A percentile compares a stretch with the other conserved stretches of the same genome.
phyloP scores from a whole-genome alignment of 129 eudicot species.

The Pseudognaphalium luteoalbum region DNA sequence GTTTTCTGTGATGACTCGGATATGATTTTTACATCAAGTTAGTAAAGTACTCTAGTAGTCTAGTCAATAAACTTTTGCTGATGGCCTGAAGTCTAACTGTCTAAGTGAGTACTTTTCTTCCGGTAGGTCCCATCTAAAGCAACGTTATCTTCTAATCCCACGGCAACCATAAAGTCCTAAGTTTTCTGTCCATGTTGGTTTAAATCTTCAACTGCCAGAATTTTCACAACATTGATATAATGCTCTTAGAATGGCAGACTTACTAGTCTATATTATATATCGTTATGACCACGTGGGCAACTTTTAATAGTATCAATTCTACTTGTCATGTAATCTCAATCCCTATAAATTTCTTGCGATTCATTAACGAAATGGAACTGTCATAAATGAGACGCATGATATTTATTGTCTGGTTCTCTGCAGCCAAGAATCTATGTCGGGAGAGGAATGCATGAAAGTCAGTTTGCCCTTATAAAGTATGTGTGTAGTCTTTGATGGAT shows the following conservation, averaged over 20 bases:
- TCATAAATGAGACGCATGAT: not conserved
- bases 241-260: conserved; percentile 19
- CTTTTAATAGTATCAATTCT: not conserved
- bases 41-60: conserved; percentile 3
- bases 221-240: conserved; percentile 2
- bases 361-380: not conserved
- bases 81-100: conserved; percentile 5
- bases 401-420: conserved; percentile 32
- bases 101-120: conserved; percentile 9
- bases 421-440: conserved; percentile 98
- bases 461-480: conserved; percentile 78
- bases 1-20: conserved; percentile 2
- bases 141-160: conserved; percentile 19
- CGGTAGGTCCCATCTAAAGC: not conserved
- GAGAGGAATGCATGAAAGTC: conserved; percentile 99
- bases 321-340: not conserved
- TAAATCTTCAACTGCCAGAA: not conserved
- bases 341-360: not conserved
- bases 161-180: conserved; percentile 1
- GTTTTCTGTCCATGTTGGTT: conserved; percentile 13
- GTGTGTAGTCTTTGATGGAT: conserved; percentile 27
- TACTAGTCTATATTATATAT: not conserved
- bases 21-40: conserved; percentile 12
- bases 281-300: not conserved
- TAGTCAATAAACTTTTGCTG: conserved; percentile 8